Percentiles rank a stretch among this genome's conserved stretches.
These are phyloP conservation scores for Leccinum incarnatum DNA, from an alignment of 768 basidiomycete species.

Conservation along the genomic window DNA sequence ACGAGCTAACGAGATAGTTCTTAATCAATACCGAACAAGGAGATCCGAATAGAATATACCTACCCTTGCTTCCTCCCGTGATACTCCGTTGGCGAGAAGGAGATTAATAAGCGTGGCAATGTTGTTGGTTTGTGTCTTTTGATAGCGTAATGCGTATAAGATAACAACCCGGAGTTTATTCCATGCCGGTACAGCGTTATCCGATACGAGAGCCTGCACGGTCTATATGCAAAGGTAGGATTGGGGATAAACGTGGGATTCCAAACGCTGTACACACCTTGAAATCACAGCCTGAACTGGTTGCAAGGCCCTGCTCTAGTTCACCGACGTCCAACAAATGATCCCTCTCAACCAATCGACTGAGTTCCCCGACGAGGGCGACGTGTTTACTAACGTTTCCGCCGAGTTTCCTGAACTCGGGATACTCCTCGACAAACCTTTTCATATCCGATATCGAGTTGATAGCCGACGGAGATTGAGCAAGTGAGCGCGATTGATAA, in stretches of 20 bases:
- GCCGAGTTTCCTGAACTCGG: slow-evolving; percentile 93
- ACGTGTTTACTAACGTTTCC: slow-evolving; percentile 99
- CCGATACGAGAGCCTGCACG: slow-evolving; percentile 76
- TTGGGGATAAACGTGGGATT: neutral
- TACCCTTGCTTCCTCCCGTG: slow-evolving; percentile 73
- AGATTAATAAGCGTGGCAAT: slow-evolving; percentile 77
- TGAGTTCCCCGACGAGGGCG: slow-evolving; percentile 93
- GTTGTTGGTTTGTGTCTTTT: slow-evolving; percentile 81
- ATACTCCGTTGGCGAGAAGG: slow-evolving; percentile 71
- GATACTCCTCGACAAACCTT: slow-evolving; percentile 95
- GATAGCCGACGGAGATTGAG: slow-evolving; percentile 74
- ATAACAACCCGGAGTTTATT: slow-evolving; percentile 91
- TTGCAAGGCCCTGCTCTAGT: slow-evolving; percentile 93
- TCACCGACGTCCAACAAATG: slow-evolving; percentile 89
- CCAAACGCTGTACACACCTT: slow-evolving; percentile 48
- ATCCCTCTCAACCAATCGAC: slow-evolving; percentile 81
- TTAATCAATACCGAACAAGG: slow-evolving; percentile 5
- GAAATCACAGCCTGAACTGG: slow-evolving; percentile 86
- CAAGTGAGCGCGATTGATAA: slow-evolving; percentile 81
- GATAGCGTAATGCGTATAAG: slow-evolving; percentile 90
- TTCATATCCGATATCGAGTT: slow-evolving; percentile 98
- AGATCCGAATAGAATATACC: slow-evolving; percentile 5
- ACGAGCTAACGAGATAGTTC: slow-evolving; percentile 54
- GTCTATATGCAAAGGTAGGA: slow-evolving; percentile 43
- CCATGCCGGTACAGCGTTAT: slow-evolving; percentile 63